Evolutionary conservation across 2,329 filamentous ascomycete species (phyloP).

Genomic region (Peltaster fructicola): DNA sequence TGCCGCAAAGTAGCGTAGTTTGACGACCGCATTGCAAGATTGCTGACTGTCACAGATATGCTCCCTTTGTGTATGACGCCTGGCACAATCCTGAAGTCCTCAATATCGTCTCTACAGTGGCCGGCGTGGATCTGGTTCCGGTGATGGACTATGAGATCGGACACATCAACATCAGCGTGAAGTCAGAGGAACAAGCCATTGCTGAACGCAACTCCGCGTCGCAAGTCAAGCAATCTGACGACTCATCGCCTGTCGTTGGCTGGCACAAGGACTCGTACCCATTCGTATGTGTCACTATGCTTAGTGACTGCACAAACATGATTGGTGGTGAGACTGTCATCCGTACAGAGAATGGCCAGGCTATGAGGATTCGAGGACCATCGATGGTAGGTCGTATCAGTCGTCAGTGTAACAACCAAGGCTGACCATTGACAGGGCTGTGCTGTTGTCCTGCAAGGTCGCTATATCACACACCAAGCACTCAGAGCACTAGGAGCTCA

Average conservation of each 20-base stretch:
- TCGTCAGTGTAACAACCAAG: constrained; percentile 1
- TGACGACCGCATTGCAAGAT: background rate
- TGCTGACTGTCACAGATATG: constrained; percentile 33
- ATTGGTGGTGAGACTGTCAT: constrained; percentile 47
- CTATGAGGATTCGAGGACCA: constrained; percentile 42
- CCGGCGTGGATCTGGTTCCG: constrained; percentile 40
- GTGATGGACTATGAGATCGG: constrained; percentile 40
- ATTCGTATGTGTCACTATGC: constrained; percentile 53
- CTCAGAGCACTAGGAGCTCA: constrained; percentile 38
- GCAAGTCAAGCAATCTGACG: constrained; percentile 32
- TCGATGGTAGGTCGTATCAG: constrained; percentile 32
- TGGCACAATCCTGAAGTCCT: constrained; percentile 41
- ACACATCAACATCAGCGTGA: constrained; percentile 38
- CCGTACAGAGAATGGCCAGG: constrained; percentile 34
- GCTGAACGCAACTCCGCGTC: constrained; percentile 13
- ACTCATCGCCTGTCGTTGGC: constrained; percentile 41
- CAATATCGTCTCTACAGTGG: constrained; percentile 36
- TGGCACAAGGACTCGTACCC: constrained; percentile 51
- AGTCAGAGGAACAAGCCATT: constrained; percentile 22
- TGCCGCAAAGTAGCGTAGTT: constrained; percentile 33
- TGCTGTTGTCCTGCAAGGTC: constrained; percentile 47
- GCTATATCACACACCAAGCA: constrained; percentile 49
- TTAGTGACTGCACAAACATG: constrained; percentile 45
- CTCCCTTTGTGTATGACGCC: constrained; percentile 46
- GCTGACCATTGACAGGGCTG: constrained; percentile 29